Evolutionary conservation across 164 flowering plant genomes (phyloP).

Genomic region (Kingdonia uniflora): DNA sequence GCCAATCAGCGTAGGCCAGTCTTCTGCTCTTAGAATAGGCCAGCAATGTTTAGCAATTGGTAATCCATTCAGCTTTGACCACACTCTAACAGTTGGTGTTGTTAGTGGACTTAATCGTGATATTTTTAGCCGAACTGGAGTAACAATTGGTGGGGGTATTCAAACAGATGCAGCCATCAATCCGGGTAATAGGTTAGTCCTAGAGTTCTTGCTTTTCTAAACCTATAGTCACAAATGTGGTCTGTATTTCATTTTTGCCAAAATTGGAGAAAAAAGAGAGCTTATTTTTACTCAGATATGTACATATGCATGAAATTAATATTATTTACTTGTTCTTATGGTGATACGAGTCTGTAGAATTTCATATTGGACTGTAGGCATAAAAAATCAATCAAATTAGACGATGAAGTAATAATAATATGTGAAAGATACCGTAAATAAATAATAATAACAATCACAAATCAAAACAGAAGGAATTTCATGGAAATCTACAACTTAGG

Average conservation of each 20-base stretch:
- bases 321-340: too few species aligned
- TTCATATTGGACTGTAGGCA: too few species aligned
- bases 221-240: too few species aligned
- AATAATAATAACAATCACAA: too few species aligned
- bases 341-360: too few species aligned
- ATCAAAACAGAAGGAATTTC: too few species aligned
- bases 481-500: too few species aligned
- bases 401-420: too few species aligned
- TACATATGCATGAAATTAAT: neutral
- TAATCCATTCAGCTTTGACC: slow-evolving; percentile 98
- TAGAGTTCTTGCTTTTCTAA: slow-evolving; percentile 1
- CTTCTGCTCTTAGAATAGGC: slow-evolving; percentile 71
- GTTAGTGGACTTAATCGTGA: slow-evolving; percentile 91
- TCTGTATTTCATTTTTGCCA: too few species aligned
- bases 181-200: slow-evolving; percentile 85
- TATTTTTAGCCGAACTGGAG: slow-evolving; percentile 85
- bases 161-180: slow-evolving; percentile 99
- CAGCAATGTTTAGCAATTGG: slow-evolving; percentile 96
- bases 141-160: slow-evolving; percentile 88
- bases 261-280: too few species aligned
- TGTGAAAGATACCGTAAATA: too few species aligned
- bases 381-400: too few species aligned
- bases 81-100: slow-evolving; percentile 92
- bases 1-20: slow-evolving; percentile 69
- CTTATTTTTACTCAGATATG: neutral